Conservation (phyloP, 2,329 filamentous ascomycete species). For the Akanthomyces uredinophilus region DNA sequence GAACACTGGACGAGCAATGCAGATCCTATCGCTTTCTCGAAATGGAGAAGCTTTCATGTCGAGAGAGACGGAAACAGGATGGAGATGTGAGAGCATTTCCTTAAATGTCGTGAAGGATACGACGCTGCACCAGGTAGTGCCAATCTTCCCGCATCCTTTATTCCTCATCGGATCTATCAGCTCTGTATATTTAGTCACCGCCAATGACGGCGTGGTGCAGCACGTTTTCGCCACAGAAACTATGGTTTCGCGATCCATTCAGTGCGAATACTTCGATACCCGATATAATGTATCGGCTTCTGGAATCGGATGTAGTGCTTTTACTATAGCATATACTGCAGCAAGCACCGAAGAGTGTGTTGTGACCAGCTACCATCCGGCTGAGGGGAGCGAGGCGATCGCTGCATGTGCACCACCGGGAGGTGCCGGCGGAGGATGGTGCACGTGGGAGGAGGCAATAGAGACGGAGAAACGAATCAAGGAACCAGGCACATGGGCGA, state of each 20-base stretch:
- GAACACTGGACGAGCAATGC: slow-evolving; percentile 19
- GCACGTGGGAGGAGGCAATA: slow-evolving; percentile 46
- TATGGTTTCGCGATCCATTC: slow-evolving; percentile 55
- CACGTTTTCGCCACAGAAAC: slow-evolving; percentile 56
- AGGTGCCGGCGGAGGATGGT: slow-evolving; percentile 39
- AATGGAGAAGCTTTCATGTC: slow-evolving; percentile 47
- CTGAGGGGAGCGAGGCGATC: slow-evolving; percentile 49
- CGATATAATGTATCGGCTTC: slow-evolving; percentile 11
- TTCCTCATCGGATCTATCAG: slow-evolving; percentile 56
- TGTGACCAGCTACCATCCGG: slow-evolving; percentile 57
- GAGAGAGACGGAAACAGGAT: slow-evolving; percentile 34
- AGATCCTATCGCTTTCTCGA: slow-evolving; percentile 45
- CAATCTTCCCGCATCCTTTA: slow-evolving; percentile 51
- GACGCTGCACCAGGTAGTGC: slow-evolving; percentile 49
- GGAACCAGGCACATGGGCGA: slow-evolving; percentile 63
- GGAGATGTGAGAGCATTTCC: slow-evolving; percentile 45
- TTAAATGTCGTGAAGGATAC: slow-evolving; percentile 42
- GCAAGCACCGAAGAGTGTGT: slow-evolving; percentile 56
- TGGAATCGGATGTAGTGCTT: slow-evolving; percentile 47
- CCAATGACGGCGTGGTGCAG: slow-evolving; percentile 43
- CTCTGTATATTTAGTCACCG: slow-evolving; percentile 53
- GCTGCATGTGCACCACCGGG: slow-evolving; percentile 40
- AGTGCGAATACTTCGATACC: slow-evolving; percentile 48
- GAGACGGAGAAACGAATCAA: slow-evolving; percentile 49
- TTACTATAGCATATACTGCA: slow-evolving; percentile 61